Evolutionary conservation across 371 early-diverging fungal species (phyloP).

Genomic region (Circinella minor): DNA sequence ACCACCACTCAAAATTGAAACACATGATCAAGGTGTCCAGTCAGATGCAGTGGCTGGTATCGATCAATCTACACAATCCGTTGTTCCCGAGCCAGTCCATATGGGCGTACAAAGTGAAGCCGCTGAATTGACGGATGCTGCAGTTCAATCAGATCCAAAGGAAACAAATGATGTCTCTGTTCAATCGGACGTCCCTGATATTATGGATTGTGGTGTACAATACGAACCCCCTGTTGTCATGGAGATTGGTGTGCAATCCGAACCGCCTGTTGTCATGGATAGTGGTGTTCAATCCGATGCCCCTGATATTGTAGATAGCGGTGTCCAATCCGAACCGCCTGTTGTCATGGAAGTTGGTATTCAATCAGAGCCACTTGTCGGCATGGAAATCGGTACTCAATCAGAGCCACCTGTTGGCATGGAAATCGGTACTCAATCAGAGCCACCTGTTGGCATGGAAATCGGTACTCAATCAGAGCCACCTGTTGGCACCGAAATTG

Average conservation of each 20-base stretch:
- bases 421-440: constrained; percentile 12
- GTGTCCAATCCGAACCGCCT: constrained; percentile 11
- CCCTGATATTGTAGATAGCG: background rate
- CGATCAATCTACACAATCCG: constrained; percentile 1
- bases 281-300: constrained; percentile 5
- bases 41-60: background rate
- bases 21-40: constrained; percentile 22
- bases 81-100: background rate
- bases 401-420: constrained; percentile 4
- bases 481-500: constrained; percentile 3
- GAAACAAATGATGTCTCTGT: constrained; percentile 7
- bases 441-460: constrained; percentile 3
- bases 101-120: constrained; percentile 9
- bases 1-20: background rate
- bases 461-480: background rate
- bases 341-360: constrained; percentile 1
- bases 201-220: background rate
- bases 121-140: background rate
- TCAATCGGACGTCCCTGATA: background rate
- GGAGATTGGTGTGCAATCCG: constrained; percentile 1
- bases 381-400: constrained; percentile 5
- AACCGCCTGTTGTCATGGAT: background rate
- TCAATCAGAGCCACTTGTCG: constrained; percentile 11
- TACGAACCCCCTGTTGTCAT: background rate
- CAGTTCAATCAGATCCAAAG: constrained; percentile 14